Evolutionary conservation across 495 filamentous ascomycete genomes (phyloP).

Genomic region (Penicillium roqueforti): DNA sequence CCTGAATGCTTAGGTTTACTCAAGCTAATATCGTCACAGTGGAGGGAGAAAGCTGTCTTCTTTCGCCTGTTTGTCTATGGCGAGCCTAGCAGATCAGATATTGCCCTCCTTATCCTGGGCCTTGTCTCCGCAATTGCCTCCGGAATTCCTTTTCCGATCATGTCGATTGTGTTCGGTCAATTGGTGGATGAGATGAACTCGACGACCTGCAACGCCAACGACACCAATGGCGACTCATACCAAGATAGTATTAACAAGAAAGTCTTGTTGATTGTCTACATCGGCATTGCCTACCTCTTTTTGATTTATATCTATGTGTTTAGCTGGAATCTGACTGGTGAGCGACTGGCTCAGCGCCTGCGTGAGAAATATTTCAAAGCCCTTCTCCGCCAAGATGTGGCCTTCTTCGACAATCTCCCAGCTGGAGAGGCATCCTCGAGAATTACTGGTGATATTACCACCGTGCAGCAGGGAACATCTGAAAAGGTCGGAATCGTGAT

Average conservation of each 20-base stretch:
- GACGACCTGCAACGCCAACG: conserved; percentile 38
- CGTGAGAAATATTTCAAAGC: conserved; percentile 52
- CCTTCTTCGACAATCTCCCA: conserved; percentile 53
- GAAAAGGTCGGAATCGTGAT: conserved; percentile 62
- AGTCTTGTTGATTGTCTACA: conserved; percentile 56
- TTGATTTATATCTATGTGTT: conserved; percentile 46
- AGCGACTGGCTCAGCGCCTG: conserved; percentile 55
- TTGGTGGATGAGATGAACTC: conserved; percentile 61
- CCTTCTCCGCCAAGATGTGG: conserved; percentile 55
- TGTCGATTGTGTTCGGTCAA: conserved; percentile 62
- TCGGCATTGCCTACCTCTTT: conserved; percentile 56
- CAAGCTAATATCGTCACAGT: neutral
- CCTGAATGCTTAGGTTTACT: neutral
- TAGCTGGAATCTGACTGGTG: conserved; percentile 56
- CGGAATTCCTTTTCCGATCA: conserved; percentile 61
- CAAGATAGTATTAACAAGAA: conserved; percentile 49
- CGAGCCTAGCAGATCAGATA: conserved; percentile 28
- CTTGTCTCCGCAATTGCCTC: conserved; percentile 52
- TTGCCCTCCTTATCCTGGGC: conserved; percentile 47
- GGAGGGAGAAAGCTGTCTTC: conserved; percentile 1
- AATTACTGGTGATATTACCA: conserved; percentile 53
- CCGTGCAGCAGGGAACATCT: conserved; percentile 56
- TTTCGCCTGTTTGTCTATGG: conserved; percentile 3
- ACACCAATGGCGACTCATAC: conserved; percentile 22
- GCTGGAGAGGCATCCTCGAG: conserved; percentile 55